Evolutionary conservation across 2,329 filamentous ascomycete genomes (phyloP), one percentile per base, ranked within the genome.

Genomic region (Epichloe gansuensis): DNA sequence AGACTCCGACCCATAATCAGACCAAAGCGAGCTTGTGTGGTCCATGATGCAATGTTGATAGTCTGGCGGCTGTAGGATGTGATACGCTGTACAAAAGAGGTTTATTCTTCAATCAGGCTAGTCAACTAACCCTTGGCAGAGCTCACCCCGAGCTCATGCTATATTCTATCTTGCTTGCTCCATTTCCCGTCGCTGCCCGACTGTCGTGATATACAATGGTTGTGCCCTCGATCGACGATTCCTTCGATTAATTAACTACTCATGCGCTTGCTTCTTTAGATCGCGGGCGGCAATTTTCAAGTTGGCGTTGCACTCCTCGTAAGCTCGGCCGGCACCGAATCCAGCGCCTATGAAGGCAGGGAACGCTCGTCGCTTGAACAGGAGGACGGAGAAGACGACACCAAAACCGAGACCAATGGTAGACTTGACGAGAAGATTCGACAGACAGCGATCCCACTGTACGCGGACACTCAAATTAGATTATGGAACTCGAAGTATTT

Each of bases 311-410:
- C 93, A 96, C 77, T 98, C 93, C 73, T 98, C 93, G 77, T 95
- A 98, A 54, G 93, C 93, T 65, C 94, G 83, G 64, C 93, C 93
- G 58, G 91, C 91, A 68, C 94, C 93, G 69, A 98, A 97, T 54
- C 93, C 93, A 52, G 91, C 79, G 59, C 93, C 93, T 60, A 95
- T 81, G 68, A 89, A 93, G n/a, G 91, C 93, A 54, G 93, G 93
- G 89, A 91, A 98, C 60, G 93, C 88, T 75, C 93, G 85, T 72
- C 94, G 86, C 81, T 95, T 95, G 82, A 98, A 98, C 52, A 98
- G 75, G 54, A 98, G 86, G 56, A 98, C 91, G 56, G 93, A 97
- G 78, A 98, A 97, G 73, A 98, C 88, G 70, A 98, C 86, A 68
- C 93, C 93, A 74, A 98, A 98, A 62, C 87, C 89, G 68, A 97